Evolutionary conservation across 1,284 basidiomycete species (phyloP).

Genomic region (Leccinum ponderosum): DNA sequence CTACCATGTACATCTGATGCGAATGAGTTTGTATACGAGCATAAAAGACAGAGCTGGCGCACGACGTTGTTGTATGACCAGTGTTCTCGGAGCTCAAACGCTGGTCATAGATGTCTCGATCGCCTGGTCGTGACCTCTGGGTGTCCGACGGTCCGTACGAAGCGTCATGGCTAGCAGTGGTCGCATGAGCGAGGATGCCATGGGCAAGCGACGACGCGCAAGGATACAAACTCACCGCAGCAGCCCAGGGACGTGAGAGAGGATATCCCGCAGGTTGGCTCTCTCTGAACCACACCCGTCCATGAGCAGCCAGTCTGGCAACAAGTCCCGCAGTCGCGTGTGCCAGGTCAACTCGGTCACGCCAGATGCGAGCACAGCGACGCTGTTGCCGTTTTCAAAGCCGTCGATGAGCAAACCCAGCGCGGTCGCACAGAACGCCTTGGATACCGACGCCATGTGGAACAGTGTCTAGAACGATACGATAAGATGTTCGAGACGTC

Average conservation of each 20-base stretch:
- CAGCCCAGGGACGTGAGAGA: conserved; percentile 42
- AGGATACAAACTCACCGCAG: conserved; percentile 24
- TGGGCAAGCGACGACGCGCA: no score
- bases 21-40: background rate
- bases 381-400: conserved; percentile 36
- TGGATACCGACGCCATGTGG: conserved; percentile 38
- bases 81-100: conserved; percentile 40
- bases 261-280: conserved; percentile 37
- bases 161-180: conserved; percentile 34
- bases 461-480: conserved; percentile 37
- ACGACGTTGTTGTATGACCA: conserved; percentile 46
- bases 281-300: conserved; percentile 37
- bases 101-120: conserved; percentile 36
- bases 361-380: conserved; percentile 35
- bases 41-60: background rate
- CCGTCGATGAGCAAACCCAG: conserved; percentile 43
- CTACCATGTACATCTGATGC: conserved; percentile 39
- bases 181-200: background rate
- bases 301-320: conserved; percentile 38
- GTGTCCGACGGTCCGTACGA: conserved; percentile 33
- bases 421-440: conserved; percentile 41
- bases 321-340: conserved; percentile 38
- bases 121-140: conserved; percentile 29
- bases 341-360: conserved; percentile 36
- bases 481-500: background rate